Base-by-base conservation (phyloP, 805 yeast genomes). In the Ogataea nonfermentans region DNA sequence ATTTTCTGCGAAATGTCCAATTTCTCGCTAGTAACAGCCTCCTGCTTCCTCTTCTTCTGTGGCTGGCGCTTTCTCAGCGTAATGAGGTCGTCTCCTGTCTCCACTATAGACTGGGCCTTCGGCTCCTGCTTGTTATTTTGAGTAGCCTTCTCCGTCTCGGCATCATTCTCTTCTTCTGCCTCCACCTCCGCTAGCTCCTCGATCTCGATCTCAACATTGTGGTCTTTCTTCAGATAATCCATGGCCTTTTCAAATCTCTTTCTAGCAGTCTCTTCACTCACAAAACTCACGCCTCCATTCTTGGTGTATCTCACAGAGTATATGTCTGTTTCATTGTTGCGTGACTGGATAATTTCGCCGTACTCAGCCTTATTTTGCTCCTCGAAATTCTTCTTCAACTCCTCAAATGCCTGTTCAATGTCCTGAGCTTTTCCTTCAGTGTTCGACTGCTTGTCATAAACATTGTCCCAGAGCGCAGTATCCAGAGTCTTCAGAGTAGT, bases 401-500 rank as follows among this genome's bases (percentile, higher is more conserved):
- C 37, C 14, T 44, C 49, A 25, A 59, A 57, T 31, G 59, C 57
- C 14, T 46, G 42, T 20, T 49, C 49, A 7, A 49, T 25, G 27
- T 41, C 33, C 2, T 33, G 46, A 23, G 29, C 32, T 22, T 37
- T 41, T 31, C 32, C 47, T 17, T 55, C 54, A 29, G 59, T 52
- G 32, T 61, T 62, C 15, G 31, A 17, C 15, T 15, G 16, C 13
- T 8, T 16, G 32, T 63, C 47, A 23, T 56, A 55, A 32, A 65
- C 67, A n/a, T 43, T 30, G 17, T 51, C 44, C 53, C 59, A 46
- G 32, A 67, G 46, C 12, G 59, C 56, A 55, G 66, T 52, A 47
- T 71, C 76, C 37, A 66, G 63, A 8, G 55, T 60, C 16, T 52
- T 67, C 13, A 66, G 50, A 20, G 57, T 49, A 10, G 53, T 54